Percentiles rank a stretch among this genome's conserved stretches.
phyloP scores from a whole-genome alignment of 345 rosid genomes.

The Balakata baccata region DNA sequence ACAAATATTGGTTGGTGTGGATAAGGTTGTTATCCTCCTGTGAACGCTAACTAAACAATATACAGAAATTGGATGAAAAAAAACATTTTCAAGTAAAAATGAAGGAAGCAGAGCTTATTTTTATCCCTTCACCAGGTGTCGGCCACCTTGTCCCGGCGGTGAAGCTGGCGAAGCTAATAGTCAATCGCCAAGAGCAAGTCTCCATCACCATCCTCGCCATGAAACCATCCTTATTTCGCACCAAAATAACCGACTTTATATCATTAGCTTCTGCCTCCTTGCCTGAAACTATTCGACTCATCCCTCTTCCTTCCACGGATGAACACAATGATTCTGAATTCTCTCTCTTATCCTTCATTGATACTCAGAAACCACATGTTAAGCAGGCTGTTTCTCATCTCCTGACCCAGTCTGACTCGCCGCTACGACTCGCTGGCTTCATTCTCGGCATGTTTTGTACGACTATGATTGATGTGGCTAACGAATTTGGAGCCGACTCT shows the following conservation, averaged over 20 bases:
- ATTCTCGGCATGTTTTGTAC: constrained; percentile 12
- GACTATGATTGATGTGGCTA: constrained; percentile 15
- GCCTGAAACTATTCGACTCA: background rate
- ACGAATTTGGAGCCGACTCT: constrained; percentile 12
- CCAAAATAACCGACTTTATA: background rate
- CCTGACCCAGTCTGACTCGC: background rate
- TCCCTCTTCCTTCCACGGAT: background rate
- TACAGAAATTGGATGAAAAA: background rate
- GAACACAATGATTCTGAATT: background rate
- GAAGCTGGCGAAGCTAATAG: constrained; percentile 4
- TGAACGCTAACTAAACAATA: too few relatives aligned
- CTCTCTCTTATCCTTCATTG: background rate
- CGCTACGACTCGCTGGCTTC: constrained; percentile 3
- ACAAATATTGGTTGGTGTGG: too few relatives aligned
- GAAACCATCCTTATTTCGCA: background rate
- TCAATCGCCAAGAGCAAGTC: background rate
- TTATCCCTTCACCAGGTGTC: constrained; percentile 17
- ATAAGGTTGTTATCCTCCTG: too few relatives aligned
- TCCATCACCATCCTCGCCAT: constrained; percentile 13
- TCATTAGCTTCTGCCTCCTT: background rate
- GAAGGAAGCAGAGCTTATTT: background rate
- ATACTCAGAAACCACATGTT: constrained; percentile 10
- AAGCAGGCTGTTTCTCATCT: background rate
- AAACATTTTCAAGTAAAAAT: background rate
- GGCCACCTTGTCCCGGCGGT: constrained; percentile 12